Base-by-base conservation (phyloP, 208 protist genomes). In the Trypanosoma lewisi region DNA sequence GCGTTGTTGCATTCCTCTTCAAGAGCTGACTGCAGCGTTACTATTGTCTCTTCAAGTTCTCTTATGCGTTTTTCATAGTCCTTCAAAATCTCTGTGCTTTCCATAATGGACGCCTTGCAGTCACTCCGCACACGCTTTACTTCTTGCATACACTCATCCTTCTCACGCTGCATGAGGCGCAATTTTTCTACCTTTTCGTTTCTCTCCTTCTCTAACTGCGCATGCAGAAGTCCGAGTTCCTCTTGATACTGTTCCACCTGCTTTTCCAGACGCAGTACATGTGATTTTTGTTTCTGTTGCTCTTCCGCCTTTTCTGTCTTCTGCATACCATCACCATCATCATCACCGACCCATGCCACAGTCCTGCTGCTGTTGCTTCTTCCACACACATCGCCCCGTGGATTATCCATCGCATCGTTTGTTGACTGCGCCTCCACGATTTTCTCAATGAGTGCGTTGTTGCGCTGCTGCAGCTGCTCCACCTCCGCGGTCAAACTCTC, bases 41-140 rank as follows among this genome's bases (percentile, higher is more conserved):
- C 58, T 42, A 89, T 72, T 50, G 83, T 75, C 1, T 73, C 64
- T 54, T 92, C 77, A 73, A 85, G 80, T 60, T 92, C 82, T 37
- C 58, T 69, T 14, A 92, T 55, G 16, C 80, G 82, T 4, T 53
- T 61, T 50, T 81, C 78, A 59, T 82, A 84, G 51, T 86, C 80
- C 27, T 61, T 67, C 49, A 61, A 62, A 54, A 85, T 73, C 44
- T 85, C 68, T 6, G 37, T 57, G 47, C 65, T 70, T 5, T 77
- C 58, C 50, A 59, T 30, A 6, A 87, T 69, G 54, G 77, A 66
- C 44, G 57, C 62, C 19, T 73, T 79, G 34, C 73, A 63, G 47
- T 76, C 70, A 17, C 50, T 69, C 52, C 55, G 30, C 34, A 83
- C 68, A 31, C 37, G 36, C 16, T 41, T 30, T 30, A 70, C 7